A percentile compares a stretch with the other conserved stretches of the same genome.
Conservation (phyloP, 2,329 filamentous ascomycete genomes). For the Amesomyces nigricolor region DNA sequence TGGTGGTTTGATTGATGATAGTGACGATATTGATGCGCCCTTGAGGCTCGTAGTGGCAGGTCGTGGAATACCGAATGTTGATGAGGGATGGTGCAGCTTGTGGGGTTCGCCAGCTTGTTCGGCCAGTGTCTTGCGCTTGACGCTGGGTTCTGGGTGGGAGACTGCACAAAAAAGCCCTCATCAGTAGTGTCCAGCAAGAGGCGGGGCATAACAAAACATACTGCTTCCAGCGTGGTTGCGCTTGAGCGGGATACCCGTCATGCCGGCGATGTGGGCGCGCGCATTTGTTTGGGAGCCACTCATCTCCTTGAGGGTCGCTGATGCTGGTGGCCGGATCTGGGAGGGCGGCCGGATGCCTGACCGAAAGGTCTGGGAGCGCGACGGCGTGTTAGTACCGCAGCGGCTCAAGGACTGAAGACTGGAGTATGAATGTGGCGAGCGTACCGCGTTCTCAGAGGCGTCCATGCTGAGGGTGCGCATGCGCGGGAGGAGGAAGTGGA, state of each 20-base stretch:
- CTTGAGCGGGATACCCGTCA: slow-evolving; percentile 44
- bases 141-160: slow-evolving; percentile 43
- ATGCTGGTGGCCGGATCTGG: slow-evolving; percentile 11
- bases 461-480: slow-evolving; percentile 34
- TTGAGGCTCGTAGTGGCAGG: slow-evolving; percentile 35
- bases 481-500: slow-evolving; percentile 27
- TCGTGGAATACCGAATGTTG: slow-evolving; percentile 39
- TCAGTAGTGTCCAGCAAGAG: slow-evolving; percentile 13
- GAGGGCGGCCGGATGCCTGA: slow-evolving; percentile 24
- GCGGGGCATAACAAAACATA: slow-evolving; percentile 18
- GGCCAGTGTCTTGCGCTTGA: slow-evolving; percentile 53
- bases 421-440: slow-evolving; percentile 14
- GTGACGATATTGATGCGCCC: slow-evolving; percentile 30
- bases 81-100: slow-evolving; percentile 33
- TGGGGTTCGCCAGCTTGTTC: slow-evolving; percentile 51
- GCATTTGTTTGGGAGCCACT: slow-evolving; percentile 57
- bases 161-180: slow-evolving; percentile 34
- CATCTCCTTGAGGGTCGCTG: slow-evolving; percentile 38
- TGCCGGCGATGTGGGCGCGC: slow-evolving; percentile 40
- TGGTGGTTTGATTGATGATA: slow-evolving; percentile 30
- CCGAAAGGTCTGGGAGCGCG: slow-evolving; percentile 19
- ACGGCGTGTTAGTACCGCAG: slow-evolving; percentile 4
- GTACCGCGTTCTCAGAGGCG: slow-evolving; percentile 33
- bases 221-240: slow-evolving; percentile 34
- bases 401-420: background rate